Evolutionary conservation across 306 rosid genomes (phyloP), one percentile per base, ranked within the genome.

Genomic region (Castanospermum australe): DNA sequence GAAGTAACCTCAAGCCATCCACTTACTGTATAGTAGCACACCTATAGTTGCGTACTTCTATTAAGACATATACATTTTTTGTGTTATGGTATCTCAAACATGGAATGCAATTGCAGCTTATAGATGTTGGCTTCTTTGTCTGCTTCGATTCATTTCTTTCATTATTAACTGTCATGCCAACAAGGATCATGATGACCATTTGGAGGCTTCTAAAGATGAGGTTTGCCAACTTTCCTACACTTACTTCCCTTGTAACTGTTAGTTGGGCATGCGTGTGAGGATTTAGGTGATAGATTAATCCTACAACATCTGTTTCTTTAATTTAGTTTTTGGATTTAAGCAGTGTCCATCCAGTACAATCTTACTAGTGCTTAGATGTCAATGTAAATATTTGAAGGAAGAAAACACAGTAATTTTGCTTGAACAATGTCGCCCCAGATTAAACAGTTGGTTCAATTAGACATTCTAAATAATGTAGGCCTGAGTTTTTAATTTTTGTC

Each of bases 131-230:
- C 68, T 91, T 93, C 92, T 95, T 95, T 52, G 97, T 95, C 87
- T 95, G 99, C 90, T 72, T 95, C 52, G 98, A 95, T 86, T 95
- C 99, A 32, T 95, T 95, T 91, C 89, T 95, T 75, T 93, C 99
- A n/a, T 57, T 95, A 75, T 81, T 95, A 87, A 95, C 99, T 72
- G 75, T 95, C 87, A 93, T 93, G 99, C 99, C 99, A 24, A 89
- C 96, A 44, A 91, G 99, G 86, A 79, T 91, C 51, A 15, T 84
- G 84, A 88, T 89, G 85, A 81, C 96, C 71, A 30, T 90, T 65
- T 90, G 99, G 98, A 91, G 92, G 92, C 83, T 93, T 81, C 57
- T 92, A 30, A 82, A 83, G 24, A 82, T 88, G 36, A 95, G 98
- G 99, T 95, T 85, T 70, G 93, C 52, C 65, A 67, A 83, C 77